Percentiles rank a stretch among this genome's conserved stretches.
These are phyloP conservation scores for Thelonectria discophora DNA, from an alignment of 2,329 filamentous ascomycete genomes.

Conservation along the genomic window DNA sequence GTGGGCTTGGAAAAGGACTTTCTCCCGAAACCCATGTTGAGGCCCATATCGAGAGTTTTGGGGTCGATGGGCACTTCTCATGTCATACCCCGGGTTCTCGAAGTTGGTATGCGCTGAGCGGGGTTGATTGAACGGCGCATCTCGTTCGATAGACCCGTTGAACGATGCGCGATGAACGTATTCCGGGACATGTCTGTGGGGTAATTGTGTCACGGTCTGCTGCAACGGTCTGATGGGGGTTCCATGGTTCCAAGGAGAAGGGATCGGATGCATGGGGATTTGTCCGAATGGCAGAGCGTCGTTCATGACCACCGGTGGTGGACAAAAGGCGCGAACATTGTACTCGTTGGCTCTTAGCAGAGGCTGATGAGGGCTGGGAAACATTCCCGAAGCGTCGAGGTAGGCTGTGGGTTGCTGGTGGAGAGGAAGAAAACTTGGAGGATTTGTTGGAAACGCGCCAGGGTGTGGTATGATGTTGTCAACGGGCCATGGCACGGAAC, in stretches of 20 bases:
- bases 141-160: conserved; percentile 16
- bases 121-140: conserved; percentile 19
- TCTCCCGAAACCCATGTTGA: conserved; percentile 68
- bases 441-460: conserved; percentile 26
- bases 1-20: conserved; percentile 74
- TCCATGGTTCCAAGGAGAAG: conserved; percentile 33
- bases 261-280: conserved; percentile 36
- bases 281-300: conserved; percentile 46
- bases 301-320: conserved; percentile 45
- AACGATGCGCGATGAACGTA: conserved; percentile 25
- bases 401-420: conserved; percentile 30
- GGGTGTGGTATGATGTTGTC: conserved; percentile 25
- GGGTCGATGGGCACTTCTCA: conserved; percentile 17
- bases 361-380: conserved; percentile 43
- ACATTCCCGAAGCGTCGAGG: conserved; percentile 29
- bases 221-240: conserved; percentile 25
- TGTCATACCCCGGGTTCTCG: background rate
- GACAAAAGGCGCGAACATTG: conserved; percentile 51
- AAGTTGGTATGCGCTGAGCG: conserved; percentile 1
- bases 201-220: conserved; percentile 23
- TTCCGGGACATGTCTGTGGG: conserved; percentile 26
- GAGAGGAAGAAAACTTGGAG: conserved; percentile 22
- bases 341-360: conserved; percentile 49
- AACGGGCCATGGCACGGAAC: conserved; percentile 31
- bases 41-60: conserved; percentile 22